Conservation (phyloP, 371 early-diverging fungal genomes). For the Mucor sp. region DNA sequence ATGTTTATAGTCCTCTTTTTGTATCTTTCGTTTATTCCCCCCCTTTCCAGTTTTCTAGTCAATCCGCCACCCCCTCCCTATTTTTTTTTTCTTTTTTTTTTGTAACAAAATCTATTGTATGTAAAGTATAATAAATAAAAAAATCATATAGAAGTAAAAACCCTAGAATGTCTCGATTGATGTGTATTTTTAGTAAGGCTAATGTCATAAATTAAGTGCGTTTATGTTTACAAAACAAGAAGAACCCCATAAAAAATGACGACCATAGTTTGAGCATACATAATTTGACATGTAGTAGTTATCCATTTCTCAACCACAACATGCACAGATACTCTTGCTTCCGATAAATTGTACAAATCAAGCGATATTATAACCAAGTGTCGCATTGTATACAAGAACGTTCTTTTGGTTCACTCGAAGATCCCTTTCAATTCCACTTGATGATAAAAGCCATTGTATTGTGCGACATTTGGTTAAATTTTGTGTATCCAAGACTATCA, state of each 20-base stretch:
- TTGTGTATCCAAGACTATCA: neutral
- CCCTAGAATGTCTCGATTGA: neutral
- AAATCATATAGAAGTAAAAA: neutral
- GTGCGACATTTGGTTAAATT: neutral
- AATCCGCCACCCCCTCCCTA: neutral
- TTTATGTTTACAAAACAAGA: neutral
- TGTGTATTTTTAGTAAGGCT: neutral
- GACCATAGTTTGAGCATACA: neutral
- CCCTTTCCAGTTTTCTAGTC: neutral
- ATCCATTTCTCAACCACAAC: neutral
- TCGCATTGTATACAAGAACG: neutral
- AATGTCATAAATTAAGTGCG: neutral
- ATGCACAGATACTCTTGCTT: neutral
- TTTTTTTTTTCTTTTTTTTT: slow-evolving; percentile 4
- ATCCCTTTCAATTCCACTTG: neutral
- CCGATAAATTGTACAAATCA: neutral
- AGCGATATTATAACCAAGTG: neutral
- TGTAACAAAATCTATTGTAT: neutral
- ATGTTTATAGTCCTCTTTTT: neutral
- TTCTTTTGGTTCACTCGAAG: neutral
- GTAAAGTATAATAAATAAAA: neutral
- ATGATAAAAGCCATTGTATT: neutral
- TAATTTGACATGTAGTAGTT: neutral
- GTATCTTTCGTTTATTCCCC: neutral
- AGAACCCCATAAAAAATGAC: neutral